A percentile compares a stretch with the other conserved stretches of the same genome.
These are phyloP conservation scores for Arachis hypogaea DNA, from an alignment of 306 rosid species.

Conservation along the genomic window DNA sequence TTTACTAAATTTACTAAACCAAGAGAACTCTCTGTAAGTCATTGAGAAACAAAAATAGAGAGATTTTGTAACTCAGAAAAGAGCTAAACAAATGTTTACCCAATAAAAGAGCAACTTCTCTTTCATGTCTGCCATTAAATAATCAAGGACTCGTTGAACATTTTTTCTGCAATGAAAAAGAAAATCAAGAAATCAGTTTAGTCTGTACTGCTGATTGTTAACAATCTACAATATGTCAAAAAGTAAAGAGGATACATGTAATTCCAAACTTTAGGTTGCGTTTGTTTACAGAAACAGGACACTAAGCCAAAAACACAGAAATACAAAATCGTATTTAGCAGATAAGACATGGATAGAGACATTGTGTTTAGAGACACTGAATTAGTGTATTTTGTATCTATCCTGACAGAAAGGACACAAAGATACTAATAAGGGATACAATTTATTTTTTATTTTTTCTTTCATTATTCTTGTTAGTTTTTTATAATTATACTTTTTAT, in stretches of 20 bases:
- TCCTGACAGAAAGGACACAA: too few species aligned
- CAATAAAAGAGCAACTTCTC: slow-evolving; percentile 69
- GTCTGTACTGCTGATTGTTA: background rate
- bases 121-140: slow-evolving; percentile 67
- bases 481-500: too few species aligned
- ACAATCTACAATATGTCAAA: slow-evolving; percentile 16
- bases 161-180: slow-evolving; percentile 55
- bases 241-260: background rate
- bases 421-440: too few species aligned
- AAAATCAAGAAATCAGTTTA: slow-evolving; percentile 16
- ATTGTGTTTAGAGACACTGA: too few species aligned
- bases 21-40: background rate
- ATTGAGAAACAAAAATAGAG: slow-evolving; percentile 4
- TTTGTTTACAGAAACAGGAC: too few species aligned
- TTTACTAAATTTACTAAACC: slow-evolving; percentile 1
- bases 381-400: too few species aligned
- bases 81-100: slow-evolving; percentile 52
- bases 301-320: too few species aligned
- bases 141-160: slow-evolving; percentile 47
- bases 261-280: background rate
- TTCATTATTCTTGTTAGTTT: too few species aligned
- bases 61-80: background rate
- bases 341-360: too few species aligned
- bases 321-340: too few species aligned
- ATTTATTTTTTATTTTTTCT: too few species aligned